These are phyloP conservation scores for Eimeria tenella DNA, from an alignment of 169 alveolate genomes.

Conservation along the genomic window DNA sequence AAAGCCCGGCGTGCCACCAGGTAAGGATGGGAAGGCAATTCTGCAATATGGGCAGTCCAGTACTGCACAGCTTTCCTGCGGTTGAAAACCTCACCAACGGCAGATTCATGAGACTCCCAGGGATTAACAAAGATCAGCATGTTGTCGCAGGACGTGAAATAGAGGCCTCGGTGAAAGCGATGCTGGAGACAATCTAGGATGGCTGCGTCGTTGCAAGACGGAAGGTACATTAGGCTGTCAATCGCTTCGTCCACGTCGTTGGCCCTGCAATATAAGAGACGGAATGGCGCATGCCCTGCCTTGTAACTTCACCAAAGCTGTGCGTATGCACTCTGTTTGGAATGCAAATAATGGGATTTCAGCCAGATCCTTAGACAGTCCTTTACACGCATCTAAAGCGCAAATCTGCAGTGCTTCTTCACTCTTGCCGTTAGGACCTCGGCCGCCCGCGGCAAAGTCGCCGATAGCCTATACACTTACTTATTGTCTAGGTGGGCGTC, in stretches of 20 bases:
- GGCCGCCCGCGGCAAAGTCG: too few species aligned
- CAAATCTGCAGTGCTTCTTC: too few species aligned
- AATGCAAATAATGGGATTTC: too few species aligned
- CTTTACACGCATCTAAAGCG: too few species aligned
- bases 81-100: conserved; percentile 28
- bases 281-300: too few species aligned
- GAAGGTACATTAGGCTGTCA: conserved; percentile 62
- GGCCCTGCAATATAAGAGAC: conserved; percentile 18
- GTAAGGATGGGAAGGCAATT: conserved; percentile 69
- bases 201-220: conserved; percentile 64
- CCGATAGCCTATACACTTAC: background rate
- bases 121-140: conserved; percentile 70
- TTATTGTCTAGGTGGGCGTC: background rate
- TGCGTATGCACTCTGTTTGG: too few species aligned
- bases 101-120: conserved; percentile 30
- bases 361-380: too few species aligned
- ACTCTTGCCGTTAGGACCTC: too few species aligned
- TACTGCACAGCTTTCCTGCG: conserved; percentile 41
- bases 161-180: conserved; percentile 44
- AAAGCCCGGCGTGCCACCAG: conserved; percentile 72
- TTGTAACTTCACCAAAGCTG: too few species aligned
- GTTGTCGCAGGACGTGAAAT: conserved; percentile 68
- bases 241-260: conserved; percentile 20
- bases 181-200: conserved; percentile 62
- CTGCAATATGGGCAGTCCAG: conserved; percentile 59